These are phyloP conservation scores for Coemansia sp. DNA, from an alignment of 192 early-diverging fungal species.

Conservation along the genomic window DNA sequence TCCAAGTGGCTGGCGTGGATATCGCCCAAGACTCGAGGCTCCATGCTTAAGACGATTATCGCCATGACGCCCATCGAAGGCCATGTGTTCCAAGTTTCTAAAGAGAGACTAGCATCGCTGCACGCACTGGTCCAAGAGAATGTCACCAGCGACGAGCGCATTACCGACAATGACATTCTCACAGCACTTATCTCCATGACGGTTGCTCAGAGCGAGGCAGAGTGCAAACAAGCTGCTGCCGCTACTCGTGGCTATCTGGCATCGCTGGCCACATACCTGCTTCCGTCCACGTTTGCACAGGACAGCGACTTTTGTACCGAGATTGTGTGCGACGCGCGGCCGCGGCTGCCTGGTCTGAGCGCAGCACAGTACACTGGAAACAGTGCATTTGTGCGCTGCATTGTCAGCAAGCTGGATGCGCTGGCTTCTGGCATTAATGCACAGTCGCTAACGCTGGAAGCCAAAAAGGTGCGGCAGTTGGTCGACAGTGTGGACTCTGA, in stretches of 20 bases:
- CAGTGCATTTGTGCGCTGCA: neutral
- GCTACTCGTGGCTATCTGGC: no score
- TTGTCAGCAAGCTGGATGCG: neutral
- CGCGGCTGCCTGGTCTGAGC: neutral
- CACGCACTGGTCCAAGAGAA: neutral
- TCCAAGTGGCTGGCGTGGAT: constrained; percentile 5
- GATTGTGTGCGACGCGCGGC: neutral
- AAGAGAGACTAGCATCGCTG: neutral
- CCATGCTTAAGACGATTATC: neutral
- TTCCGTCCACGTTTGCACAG: no score
- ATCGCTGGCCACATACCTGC: no score
- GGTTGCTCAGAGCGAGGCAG: no score
- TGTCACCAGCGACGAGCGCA: neutral
- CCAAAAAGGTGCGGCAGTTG: neutral
- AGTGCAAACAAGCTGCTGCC: no score
- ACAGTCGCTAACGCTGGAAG: neutral
- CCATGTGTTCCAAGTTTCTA: constrained; percentile 15
- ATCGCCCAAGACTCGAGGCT: constrained; percentile 13
- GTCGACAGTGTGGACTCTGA: neutral
- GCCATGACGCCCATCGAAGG: neutral
- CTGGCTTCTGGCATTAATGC: neutral
- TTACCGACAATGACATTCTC: no score
- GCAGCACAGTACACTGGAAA: neutral
- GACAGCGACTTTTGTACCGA: no score
- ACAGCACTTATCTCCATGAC: no score